phyloP scores from a whole-genome alignment of 2,329 filamentous ascomycete species.

The Colletotrichum sp. region DNA sequence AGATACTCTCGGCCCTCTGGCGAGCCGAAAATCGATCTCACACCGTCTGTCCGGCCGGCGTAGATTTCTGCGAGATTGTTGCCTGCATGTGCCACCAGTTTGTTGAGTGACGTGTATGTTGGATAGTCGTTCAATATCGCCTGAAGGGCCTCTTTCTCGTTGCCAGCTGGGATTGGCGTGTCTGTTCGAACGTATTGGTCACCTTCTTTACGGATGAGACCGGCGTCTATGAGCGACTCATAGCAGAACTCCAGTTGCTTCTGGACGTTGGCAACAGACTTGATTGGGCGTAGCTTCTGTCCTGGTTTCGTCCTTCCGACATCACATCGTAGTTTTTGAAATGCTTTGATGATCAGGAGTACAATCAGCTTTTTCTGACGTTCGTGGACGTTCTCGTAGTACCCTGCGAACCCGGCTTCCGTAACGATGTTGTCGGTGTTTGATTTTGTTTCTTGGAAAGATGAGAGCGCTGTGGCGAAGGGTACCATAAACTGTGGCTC shows the following conservation, averaged over 20 bases:
- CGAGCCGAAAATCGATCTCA: neutral
- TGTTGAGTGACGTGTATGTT: neutral
- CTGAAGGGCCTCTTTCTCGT: neutral
- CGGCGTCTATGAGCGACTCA: neutral
- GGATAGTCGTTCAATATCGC: neutral
- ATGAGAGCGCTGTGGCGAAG: neutral
- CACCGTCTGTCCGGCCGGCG: neutral
- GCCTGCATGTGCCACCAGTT: neutral
- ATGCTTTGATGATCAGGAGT: neutral
- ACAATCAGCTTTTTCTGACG: neutral
- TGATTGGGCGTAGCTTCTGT: neutral
- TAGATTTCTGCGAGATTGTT: neutral
- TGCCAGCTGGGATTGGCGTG: neutral
- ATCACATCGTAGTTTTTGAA: constrained; percentile 3
- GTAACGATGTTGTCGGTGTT: neutral
- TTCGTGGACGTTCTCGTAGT: neutral
- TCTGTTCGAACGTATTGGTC: neutral
- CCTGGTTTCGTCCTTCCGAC: neutral
- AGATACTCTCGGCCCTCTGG: constrained; percentile 3
- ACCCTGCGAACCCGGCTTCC: neutral
- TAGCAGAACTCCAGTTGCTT: constrained; percentile 8
- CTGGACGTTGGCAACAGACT: neutral
- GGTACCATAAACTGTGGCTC: neutral
- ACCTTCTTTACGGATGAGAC: neutral
- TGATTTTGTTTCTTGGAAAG: neutral